Percentiles rank a stretch among this genome's conserved stretches.
Conservation (phyloP, 495 filamentous ascomycete species). For the Penicillium flavigenum region DNA sequence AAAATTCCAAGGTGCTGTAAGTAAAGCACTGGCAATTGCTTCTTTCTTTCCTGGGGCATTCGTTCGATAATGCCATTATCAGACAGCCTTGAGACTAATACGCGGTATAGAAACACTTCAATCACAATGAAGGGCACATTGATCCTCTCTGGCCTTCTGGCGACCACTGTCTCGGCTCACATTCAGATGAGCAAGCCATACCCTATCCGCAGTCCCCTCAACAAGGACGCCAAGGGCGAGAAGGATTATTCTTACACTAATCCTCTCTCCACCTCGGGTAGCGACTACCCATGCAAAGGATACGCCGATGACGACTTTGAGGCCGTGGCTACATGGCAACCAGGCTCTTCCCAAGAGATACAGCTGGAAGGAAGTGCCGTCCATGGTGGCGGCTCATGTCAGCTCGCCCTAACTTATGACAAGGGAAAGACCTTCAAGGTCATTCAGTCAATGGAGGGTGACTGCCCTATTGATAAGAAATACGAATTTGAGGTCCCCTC, state of each 20-base stretch:
- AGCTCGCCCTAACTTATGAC: slow-evolving; percentile 80
- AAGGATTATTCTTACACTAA: slow-evolving; percentile 55
- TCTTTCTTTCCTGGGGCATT: neutral
- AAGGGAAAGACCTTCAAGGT: slow-evolving; percentile 68
- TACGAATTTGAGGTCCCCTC: slow-evolving; percentile 52
- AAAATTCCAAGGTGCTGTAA: slow-evolving; percentile 3
- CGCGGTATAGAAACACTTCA: neutral
- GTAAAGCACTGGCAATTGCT: neutral
- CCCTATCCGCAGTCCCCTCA: slow-evolving; percentile 50
- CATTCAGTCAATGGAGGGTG: slow-evolving; percentile 79
- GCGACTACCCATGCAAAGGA: slow-evolving; percentile 55
- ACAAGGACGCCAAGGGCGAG: slow-evolving; percentile 32
- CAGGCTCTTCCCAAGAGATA: slow-evolving; percentile 42
- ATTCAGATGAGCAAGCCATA: slow-evolving; percentile 49
- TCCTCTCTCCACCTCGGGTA: slow-evolving; percentile 42
- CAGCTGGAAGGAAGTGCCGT: slow-evolving; percentile 55
- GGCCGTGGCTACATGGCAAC: slow-evolving; percentile 46
- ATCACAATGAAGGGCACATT: slow-evolving; percentile 44
- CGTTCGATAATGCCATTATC: neutral
- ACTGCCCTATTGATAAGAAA: slow-evolving; percentile 61
- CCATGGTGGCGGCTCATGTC: slow-evolving; percentile 86
- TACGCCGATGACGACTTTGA: slow-evolving; percentile 47
- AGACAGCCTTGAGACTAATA: slow-evolving; percentile 1
- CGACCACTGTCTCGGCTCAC: slow-evolving; percentile 41
- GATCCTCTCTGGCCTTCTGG: slow-evolving; percentile 36